A percentile compares a stretch with the other conserved stretches of the same genome.
Conservation (phyloP, 805 yeast species). For the Trichomonascus vanleenenianus region DNA sequence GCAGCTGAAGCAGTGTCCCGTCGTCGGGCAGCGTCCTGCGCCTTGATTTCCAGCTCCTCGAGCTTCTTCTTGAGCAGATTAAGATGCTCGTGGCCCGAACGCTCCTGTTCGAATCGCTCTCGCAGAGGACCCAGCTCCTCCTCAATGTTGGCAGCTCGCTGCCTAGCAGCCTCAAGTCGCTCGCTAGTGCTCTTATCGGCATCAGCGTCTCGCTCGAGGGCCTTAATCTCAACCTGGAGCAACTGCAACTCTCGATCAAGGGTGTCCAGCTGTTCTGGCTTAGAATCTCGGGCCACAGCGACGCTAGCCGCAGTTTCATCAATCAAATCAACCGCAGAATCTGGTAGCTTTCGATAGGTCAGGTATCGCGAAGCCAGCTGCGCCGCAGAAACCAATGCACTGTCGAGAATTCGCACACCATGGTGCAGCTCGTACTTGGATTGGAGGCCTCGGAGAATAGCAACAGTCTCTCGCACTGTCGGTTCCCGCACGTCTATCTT, state of each 20-base stretch:
- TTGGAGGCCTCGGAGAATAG: slow-evolving; percentile 92
- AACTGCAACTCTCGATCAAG: slow-evolving; percentile 89
- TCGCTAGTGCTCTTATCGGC: slow-evolving; percentile 79
- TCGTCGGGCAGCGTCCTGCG: slow-evolving; percentile 94
- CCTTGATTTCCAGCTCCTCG: slow-evolving; percentile 89
- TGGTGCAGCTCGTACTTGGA: slow-evolving; percentile 94
- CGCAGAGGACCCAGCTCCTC: slow-evolving; percentile 80
- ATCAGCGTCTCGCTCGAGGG: slow-evolving; percentile 90
- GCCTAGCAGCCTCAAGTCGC: slow-evolving; percentile 70
- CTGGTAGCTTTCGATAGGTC: slow-evolving; percentile 93
- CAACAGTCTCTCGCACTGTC: slow-evolving; percentile 85
- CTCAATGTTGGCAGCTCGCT: slow-evolving; percentile 72
- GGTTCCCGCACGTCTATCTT: slow-evolving; percentile 95
- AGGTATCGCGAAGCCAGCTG: slow-evolving; percentile 89
- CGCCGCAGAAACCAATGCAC: slow-evolving; percentile 90
- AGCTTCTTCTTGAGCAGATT: slow-evolving; percentile 82
- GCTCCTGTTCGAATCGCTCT: slow-evolving; percentile 78
- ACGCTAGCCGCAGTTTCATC: slow-evolving; percentile 97
- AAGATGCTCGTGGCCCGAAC: slow-evolving; percentile 84
- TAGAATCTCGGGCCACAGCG: slow-evolving; percentile 96
- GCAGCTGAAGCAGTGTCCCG: slow-evolving; percentile 93
- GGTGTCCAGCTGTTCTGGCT: slow-evolving; percentile 92
- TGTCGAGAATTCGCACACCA: slow-evolving; percentile 92
- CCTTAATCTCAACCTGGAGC: slow-evolving; percentile 91
- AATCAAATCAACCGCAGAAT: slow-evolving; percentile 91